These are phyloP conservation scores for Hyphopichia burtonii DNA, from an alignment of 1,139 yeast genomes.

Conservation along the genomic window DNA sequence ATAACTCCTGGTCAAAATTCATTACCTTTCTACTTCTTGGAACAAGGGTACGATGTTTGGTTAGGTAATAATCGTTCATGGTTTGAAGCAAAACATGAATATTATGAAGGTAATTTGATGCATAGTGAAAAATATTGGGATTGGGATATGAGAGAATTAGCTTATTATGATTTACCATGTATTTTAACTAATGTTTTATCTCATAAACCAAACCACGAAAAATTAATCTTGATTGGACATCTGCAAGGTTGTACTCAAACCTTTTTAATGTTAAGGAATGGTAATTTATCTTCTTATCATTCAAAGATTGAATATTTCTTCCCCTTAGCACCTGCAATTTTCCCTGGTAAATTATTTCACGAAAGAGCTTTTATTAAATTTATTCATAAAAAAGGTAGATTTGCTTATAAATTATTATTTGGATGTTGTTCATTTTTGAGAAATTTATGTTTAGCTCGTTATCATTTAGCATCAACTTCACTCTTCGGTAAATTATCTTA, in stretches of 20 bases:
- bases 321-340: conserved; percentile 88
- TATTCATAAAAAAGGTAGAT: conserved; percentile 41
- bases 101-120: conserved; percentile 39
- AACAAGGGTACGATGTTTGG: conserved; percentile 86
- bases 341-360: conserved; percentile 72
- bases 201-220: conserved; percentile 39
- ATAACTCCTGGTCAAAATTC: conserved; percentile 77
- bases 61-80: conserved; percentile 90
- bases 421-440: conserved; percentile 65
- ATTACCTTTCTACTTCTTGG: conserved; percentile 60
- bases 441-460: conserved; percentile 52
- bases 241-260: conserved; percentile 93
- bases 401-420: conserved; percentile 47
- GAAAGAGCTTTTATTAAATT: conserved; percentile 57
- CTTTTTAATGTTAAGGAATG: conserved; percentile 53
- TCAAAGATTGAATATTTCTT: conserved; percentile 63
- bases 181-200: conserved; percentile 59
- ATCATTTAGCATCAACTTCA: conserved; percentile 39
- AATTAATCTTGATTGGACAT: conserved; percentile 72
- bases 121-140: conserved; percentile 62
- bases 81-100: conserved; percentile 63
- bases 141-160: conserved; percentile 87
- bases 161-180: conserved; percentile 71
- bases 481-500: conserved; percentile 67
- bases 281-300: conserved; percentile 29